A percentile compares a stretch with the other conserved stretches of the same genome.
phyloP scores from a whole-genome alignment of 371 early-diverging fungal species.

The Saksenaea oblongispora region DNA sequence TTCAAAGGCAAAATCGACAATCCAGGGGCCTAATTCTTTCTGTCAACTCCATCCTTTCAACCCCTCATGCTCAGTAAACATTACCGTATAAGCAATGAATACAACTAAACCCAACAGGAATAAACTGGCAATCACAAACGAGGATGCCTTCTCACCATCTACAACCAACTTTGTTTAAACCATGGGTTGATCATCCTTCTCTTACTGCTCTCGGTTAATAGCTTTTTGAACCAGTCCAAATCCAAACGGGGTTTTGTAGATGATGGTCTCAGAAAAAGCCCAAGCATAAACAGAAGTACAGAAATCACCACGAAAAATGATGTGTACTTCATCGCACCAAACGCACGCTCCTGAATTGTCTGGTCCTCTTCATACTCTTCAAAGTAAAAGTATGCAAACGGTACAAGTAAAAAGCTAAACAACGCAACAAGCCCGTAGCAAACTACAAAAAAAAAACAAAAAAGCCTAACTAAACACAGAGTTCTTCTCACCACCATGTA shows the following conservation, averaged over 20 bases:
- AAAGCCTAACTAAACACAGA: neutral
- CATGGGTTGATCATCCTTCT: neutral
- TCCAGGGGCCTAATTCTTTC: conserved; percentile 49
- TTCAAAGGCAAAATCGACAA: conserved; percentile 53
- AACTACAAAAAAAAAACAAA: conserved; percentile 25
- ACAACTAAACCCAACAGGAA: conserved; percentile 44
- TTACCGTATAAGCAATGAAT: conserved; percentile 48
- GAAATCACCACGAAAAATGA: conserved; percentile 56
- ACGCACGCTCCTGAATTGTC: conserved; percentile 26
- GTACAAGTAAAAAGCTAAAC: conserved; percentile 58
- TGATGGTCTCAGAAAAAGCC: conserved; percentile 46
- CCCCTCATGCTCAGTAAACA: neutral
- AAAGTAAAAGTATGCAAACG: conserved; percentile 68
- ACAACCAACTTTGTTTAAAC: too few relatives aligned
- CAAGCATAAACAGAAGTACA: conserved; percentile 43
- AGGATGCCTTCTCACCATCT: conserved; percentile 45
- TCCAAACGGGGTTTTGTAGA: conserved; percentile 40
- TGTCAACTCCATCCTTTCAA: neutral
- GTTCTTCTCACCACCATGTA: too few relatives aligned
- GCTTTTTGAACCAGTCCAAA: conserved; percentile 56
- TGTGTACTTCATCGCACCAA: conserved; percentile 56
- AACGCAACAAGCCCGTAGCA: conserved; percentile 54
- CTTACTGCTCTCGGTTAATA: conserved; percentile 52
- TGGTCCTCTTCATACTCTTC: conserved; percentile 60
- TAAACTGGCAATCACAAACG: conserved; percentile 44